Evolutionary conservation across 1,139 yeast genomes (phyloP), one percentile per base, ranked within the genome.

Genomic region (Wickerhamomyces sp.): DNA sequence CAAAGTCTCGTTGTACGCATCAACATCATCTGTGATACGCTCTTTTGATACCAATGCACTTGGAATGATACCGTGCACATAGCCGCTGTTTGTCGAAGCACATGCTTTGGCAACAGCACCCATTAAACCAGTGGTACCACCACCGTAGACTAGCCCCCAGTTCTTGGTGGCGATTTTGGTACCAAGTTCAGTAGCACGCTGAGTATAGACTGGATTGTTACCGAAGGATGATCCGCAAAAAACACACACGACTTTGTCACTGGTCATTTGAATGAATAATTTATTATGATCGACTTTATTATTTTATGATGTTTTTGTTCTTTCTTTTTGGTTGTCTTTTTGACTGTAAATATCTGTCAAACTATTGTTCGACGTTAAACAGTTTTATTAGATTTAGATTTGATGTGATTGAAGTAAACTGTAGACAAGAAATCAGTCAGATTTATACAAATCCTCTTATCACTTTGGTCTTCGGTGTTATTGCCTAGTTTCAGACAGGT

Each of bases 191-290:
- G 65, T 55, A 3, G 95, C 94, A 26, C 68, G 68, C 5, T 67
- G 68, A 14, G 80, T 68, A 55, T 63, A 85, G 5, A 57, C 54
- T 4, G 72, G 67, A 41, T 74, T 69, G 39, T 63, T 73, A 14
- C 96, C 96, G 44, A 77, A 73, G 6, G 90, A 76, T 3, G 95
- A 84, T 20, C 96, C 96, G 58, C 96, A 88, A 57, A 85, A 87
- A 22, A 87, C 95, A 62, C 95, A 87, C 15, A 87, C 71, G 16
- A 74, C 69, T 54, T 75, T 78, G 13, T 47, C 51, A 7, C 35
- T 32, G 2, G 35, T 32, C 29, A 25, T 32, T 24, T 13, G 16
- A 24, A 24, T 24, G 27, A 24, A 12, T 24, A 14, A 8, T 21
- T 21, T 21, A 10, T 21, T 21, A 21, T 21, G 10, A 8, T 21